Evolutionary conservation across 1,284 basidiomycete genomes (phyloP).

Genomic region (Naganishia liquefaciens): DNA sequence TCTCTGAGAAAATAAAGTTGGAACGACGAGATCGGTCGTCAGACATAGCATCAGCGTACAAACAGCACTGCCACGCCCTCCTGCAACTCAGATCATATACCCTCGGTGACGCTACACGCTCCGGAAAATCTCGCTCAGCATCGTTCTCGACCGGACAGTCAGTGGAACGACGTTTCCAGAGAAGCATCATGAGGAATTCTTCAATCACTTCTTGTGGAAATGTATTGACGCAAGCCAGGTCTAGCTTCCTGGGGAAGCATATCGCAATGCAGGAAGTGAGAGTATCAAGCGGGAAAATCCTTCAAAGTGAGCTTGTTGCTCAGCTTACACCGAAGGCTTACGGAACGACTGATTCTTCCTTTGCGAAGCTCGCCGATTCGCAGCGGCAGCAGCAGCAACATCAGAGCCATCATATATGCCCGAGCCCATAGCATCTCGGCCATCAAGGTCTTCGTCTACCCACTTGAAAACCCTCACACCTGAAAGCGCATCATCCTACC

Average conservation of each 20-base stretch:
- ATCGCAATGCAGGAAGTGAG: constrained; percentile 1
- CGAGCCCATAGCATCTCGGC: constrained; percentile 9
- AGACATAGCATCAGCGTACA: neutral
- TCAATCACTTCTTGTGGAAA: constrained; percentile 15
- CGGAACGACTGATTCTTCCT: neutral
- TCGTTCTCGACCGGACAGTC: too few species aligned
- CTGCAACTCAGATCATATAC: too few species aligned
- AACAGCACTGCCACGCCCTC: neutral
- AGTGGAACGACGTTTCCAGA: too few species aligned
- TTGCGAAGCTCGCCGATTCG: constrained; percentile 24
- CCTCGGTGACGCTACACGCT: too few species aligned
- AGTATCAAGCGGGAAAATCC: neutral
- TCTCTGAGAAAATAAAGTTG: constrained; percentile 25
- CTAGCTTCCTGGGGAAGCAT: constrained; percentile 1
- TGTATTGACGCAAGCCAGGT: neutral
- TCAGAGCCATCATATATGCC: constrained; percentile 11
- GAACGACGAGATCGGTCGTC: constrained; percentile 9
- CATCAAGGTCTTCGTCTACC: constrained; percentile 15
- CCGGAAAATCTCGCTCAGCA: too few species aligned
- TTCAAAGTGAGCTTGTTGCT: constrained; percentile 2
- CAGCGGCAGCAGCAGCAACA: constrained; percentile 27
- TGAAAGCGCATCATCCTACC: constrained; percentile 42
- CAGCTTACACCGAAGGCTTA: neutral
- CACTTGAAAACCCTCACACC: constrained; percentile 31
- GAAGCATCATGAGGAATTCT: constrained; percentile 11